Percentiles rank a stretch among this genome's conserved stretches.
Evolutionary conservation across 2,329 filamentous ascomycete species (phyloP).

Genomic region (Dothideomycetes sp.): DNA sequence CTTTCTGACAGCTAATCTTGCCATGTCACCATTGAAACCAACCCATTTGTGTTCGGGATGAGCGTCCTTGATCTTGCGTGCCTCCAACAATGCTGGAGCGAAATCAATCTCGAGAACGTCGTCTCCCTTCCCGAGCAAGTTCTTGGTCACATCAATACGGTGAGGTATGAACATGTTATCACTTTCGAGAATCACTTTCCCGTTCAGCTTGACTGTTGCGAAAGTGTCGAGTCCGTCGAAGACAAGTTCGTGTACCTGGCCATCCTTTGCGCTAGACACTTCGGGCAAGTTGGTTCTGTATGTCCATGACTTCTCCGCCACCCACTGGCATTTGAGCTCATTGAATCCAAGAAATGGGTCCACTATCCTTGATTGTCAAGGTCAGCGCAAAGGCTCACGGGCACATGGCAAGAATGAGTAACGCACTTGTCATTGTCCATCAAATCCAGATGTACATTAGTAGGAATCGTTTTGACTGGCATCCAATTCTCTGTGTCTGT

Average conservation of each 20-base stretch:
- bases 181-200: slow-evolving; percentile 38
- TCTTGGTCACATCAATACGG: slow-evolving; percentile 39
- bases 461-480: slow-evolving; percentile 32
- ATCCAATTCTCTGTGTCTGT: slow-evolving; percentile 31
- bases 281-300: slow-evolving; percentile 32
- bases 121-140: slow-evolving; percentile 22
- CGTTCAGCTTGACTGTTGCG: slow-evolving; percentile 47
- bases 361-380: slow-evolving; percentile 28
- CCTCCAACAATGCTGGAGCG: slow-evolving; percentile 42
- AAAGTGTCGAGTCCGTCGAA: slow-evolving; percentile 57
- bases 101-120: slow-evolving; percentile 48
- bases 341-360: slow-evolving; percentile 41
- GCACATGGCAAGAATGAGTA: background rate
- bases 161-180: slow-evolving; percentile 57
- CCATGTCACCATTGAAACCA: slow-evolving; percentile 41
- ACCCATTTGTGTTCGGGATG: slow-evolving; percentile 47
- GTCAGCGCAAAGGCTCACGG: background rate
- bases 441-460: slow-evolving; percentile 37
- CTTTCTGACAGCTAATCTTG: slow-evolving; percentile 41
- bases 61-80: slow-evolving; percentile 40
- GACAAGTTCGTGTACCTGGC: slow-evolving; percentile 36
- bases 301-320: slow-evolving; percentile 36
- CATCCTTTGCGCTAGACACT: slow-evolving; percentile 16
- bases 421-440: slow-evolving; percentile 34
- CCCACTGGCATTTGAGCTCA: slow-evolving; percentile 38